These are phyloP conservation scores for Candida michaelii DNA, from an alignment of 805 yeast species.

Conservation along the genomic window DNA sequence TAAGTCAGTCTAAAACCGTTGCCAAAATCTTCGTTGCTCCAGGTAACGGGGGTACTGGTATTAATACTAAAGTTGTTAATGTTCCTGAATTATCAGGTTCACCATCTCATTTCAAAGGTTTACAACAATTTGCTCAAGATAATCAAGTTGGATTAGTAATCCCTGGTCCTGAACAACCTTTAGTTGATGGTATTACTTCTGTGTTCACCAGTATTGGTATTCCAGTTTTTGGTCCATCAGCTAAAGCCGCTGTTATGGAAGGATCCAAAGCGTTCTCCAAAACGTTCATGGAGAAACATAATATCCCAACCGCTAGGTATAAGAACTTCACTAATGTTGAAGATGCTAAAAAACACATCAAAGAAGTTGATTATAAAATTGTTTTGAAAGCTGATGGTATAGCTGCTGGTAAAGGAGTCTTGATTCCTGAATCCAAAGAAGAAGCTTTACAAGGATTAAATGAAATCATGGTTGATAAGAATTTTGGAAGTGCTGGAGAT, in stretches of 20 bases:
- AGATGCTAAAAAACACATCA: constrained; percentile 71
- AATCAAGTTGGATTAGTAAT: constrained; percentile 71
- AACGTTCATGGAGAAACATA: constrained; percentile 87
- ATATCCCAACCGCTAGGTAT: constrained; percentile 92
- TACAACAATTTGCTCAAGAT: constrained; percentile 72
- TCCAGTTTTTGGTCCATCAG: constrained; percentile 96
- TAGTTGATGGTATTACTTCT: constrained; percentile 87
- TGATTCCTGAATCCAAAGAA: constrained; percentile 79
- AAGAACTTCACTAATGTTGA: constrained; percentile 77
- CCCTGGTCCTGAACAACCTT: constrained; percentile 99
- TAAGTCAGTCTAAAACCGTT: constrained; percentile 75
- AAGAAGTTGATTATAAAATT: constrained; percentile 64
- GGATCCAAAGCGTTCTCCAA: constrained; percentile 96
- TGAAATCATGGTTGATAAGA: constrained; percentile 84
- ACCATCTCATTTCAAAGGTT: constrained; percentile 63
- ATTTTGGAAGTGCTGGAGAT: constrained; percentile 92
- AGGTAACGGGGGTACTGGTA: constrained; percentile 91
- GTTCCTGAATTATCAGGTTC: constrained; percentile 63
- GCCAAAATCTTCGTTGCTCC: constrained; percentile 85
- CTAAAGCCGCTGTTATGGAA: constrained; percentile 88
- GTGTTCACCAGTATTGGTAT: constrained; percentile 79
- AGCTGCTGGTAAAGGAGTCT: constrained; percentile 98
- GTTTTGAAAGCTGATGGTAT: constrained; percentile 97
- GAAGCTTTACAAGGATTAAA: constrained; percentile 85
- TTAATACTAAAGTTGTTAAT: constrained; percentile 58